Percentiles rank a stretch among this genome's conserved stretches.
Evolutionary conservation across 768 basidiomycete genomes (phyloP).

Genomic region (Chlorophyllum brunneum): DNA sequence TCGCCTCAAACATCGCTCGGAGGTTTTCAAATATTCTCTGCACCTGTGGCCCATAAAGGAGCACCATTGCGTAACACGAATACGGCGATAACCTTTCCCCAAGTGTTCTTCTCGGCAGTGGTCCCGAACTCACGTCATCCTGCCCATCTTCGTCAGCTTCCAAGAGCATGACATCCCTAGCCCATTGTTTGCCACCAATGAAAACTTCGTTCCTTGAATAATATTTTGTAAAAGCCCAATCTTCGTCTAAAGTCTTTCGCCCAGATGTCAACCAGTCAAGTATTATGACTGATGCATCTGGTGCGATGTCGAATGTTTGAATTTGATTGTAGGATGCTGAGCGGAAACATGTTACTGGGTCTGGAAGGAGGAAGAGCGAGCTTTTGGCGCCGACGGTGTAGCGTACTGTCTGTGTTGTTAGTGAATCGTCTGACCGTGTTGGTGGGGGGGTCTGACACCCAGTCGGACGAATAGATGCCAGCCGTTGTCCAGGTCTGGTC

Average conservation of each 20-base stretch:
- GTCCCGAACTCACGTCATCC: constrained; percentile 14
- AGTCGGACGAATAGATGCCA: constrained; percentile 35
- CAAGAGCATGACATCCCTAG: constrained; percentile 75
- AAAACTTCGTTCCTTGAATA: constrained; percentile 83
- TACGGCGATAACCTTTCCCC: constrained; percentile 71
- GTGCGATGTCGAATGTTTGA: constrained; percentile 71
- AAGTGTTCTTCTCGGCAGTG: constrained; percentile 43
- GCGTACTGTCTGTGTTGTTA: constrained; percentile 62
- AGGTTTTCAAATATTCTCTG: constrained; percentile 46
- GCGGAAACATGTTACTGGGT: constrained; percentile 91
- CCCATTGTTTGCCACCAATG: constrained; percentile 58
- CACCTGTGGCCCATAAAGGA: constrained; percentile 71
- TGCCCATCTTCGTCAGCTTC: constrained; percentile 37
- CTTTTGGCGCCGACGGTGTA: constrained; percentile 49
- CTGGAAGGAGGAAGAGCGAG: constrained; percentile 78
- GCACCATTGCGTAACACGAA: constrained; percentile 83
- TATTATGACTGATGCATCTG: constrained; percentile 60
- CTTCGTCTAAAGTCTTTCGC: constrained; percentile 75
- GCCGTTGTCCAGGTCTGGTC: constrained; percentile 56
- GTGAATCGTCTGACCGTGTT: constrained; percentile 13
- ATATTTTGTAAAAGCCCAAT: constrained; percentile 87
- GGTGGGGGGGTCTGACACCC: background rate
- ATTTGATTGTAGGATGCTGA: constrained; percentile 78
- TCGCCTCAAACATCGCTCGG: constrained; percentile 41
- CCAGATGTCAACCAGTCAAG: constrained; percentile 95